phyloP scores from a whole-genome alignment of 192 early-diverging fungal genomes.

The Umbelopsis ramanniana region DNA sequence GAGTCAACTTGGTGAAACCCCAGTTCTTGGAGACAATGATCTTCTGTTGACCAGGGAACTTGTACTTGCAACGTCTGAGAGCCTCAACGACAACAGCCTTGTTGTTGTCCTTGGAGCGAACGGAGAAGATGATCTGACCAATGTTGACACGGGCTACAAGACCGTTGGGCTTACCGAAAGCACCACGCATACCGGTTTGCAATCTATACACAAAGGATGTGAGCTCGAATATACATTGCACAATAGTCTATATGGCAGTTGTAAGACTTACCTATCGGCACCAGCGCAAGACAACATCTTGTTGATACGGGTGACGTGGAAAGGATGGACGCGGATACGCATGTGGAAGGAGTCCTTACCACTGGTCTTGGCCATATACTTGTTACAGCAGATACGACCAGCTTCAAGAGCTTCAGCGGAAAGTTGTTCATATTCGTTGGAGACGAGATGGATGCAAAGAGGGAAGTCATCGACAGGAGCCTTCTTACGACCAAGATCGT shows the following conservation, averaged over 20 bases:
- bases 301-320: constrained; percentile 99
- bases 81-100: constrained; percentile 90
- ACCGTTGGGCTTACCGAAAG: constrained; percentile 96
- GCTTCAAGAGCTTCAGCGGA: constrained; percentile 98
- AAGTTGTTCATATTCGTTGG: constrained; percentile 98
- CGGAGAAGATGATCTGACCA: constrained; percentile 95
- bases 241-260: neutral
- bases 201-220: constrained; percentile 56
- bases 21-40: constrained; percentile 99
- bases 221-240: neutral
- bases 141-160: constrained; percentile 97
- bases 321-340: constrained; percentile 97
- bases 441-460: constrained; percentile 91
- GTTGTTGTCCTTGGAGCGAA: constrained; percentile 95
- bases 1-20: constrained; percentile 98
- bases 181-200: constrained; percentile 99
- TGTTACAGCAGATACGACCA: constrained; percentile 97
- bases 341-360: constrained; percentile 99
- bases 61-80: constrained; percentile 96
- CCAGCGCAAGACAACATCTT: constrained; percentile 99
- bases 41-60: constrained; percentile 99
- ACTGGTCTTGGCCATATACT: constrained; percentile 95
- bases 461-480: constrained; percentile 98
- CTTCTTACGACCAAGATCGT: constrained; percentile 97
- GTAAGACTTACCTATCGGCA: constrained; percentile 77